Base-by-base conservation (phyloP, 75 land plant species). In the Sequoia sempervirens region DNA sequence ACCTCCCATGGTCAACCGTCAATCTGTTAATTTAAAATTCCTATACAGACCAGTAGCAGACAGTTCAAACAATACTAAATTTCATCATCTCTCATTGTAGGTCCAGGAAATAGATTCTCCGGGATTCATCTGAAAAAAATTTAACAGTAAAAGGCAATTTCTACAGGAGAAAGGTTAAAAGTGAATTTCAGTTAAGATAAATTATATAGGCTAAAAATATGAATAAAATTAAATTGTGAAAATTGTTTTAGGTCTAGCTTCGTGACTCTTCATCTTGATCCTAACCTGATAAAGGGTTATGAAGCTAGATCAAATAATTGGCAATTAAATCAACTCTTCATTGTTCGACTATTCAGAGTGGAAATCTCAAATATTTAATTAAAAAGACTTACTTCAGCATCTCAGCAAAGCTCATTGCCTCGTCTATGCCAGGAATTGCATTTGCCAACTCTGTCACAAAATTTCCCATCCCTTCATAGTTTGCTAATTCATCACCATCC, bases 361-460 rank as follows among this genome's bases (percentile, higher is more conserved):
- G 61, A 56, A 56, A 56, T 18, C 23, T 18, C 34, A 68, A 68
- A 30, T n/a, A 26, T 9, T n/a, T 68, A 68, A 8, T 7, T 68
- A 41, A 75, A 75, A 30, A 38, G 41, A 9, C 83, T 64, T 85
- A 95, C 97, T 95, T 97, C n/a, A 97, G 90, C 97, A 97, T 97
- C 88, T 97, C 97, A 8, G 99, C 99, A 90, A 97, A 95, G 83
- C 99, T 95, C 96, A 97, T 95, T 50, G 99, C 98, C 84, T 97
- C 98, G 82, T 97, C 99, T 88, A 97, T 93, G 46, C 99, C 99
- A 74, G 99, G 99, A 79, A 97, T 97, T 50, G 99, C 97, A 90
- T 97, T 97, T 20, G 99, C 90, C 14, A 97, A 83, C 82, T 97
- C 99, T 5, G 94, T 92, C 54, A 97, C 45, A 84, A 97, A 88